These are phyloP conservation scores for Platismatia glauca DNA, from an alignment of 495 filamentous ascomycete genomes.

Conservation along the genomic window DNA sequence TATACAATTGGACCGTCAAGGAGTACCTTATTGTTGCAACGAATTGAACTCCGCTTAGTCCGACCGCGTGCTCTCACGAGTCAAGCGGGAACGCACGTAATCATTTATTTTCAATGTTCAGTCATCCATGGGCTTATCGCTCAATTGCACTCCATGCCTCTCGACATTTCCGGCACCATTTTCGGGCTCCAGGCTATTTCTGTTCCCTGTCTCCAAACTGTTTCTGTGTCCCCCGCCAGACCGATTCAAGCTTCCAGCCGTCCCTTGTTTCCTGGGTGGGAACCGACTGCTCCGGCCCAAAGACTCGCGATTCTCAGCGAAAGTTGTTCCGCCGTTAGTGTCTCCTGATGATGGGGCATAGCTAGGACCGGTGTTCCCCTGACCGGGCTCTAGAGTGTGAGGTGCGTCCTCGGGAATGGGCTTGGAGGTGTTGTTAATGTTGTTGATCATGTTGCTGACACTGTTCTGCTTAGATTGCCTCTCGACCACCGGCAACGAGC, in stretches of 20 bases:
- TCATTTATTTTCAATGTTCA: constrained; percentile 23
- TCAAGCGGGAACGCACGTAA: not conserved
- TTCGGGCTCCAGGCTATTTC: constrained; percentile 27
- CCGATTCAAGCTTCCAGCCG: constrained; percentile 31
- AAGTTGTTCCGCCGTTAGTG: constrained; percentile 25
- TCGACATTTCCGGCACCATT: constrained; percentile 4
- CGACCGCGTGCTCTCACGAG: not conserved
- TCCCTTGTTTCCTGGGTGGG: constrained; percentile 34
- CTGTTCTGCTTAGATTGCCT: constrained; percentile 31
- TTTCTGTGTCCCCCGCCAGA: constrained; percentile 32
- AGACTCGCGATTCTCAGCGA: constrained; percentile 40
- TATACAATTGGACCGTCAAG: not conserved
- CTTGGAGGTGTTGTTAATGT: constrained; percentile 31
- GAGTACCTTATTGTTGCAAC: constrained; percentile 7
- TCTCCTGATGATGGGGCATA: constrained; percentile 29
- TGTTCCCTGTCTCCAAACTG: constrained; percentile 34
- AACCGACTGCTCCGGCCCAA: constrained; percentile 40
- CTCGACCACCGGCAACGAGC: constrained; percentile 21
- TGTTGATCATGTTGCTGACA: constrained; percentile 27
- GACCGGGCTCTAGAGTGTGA: constrained; percentile 23
- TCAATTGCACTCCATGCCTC: constrained; percentile 60
- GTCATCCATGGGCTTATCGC: constrained; percentile 80
- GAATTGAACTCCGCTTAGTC: not conserved
- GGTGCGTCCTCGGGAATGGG: constrained; percentile 14
- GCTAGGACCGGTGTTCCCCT: constrained; percentile 28